These are phyloP conservation scores for Achaetomium macrosporum DNA, from an alignment of 2,329 filamentous ascomycete species.

Conservation along the genomic window DNA sequence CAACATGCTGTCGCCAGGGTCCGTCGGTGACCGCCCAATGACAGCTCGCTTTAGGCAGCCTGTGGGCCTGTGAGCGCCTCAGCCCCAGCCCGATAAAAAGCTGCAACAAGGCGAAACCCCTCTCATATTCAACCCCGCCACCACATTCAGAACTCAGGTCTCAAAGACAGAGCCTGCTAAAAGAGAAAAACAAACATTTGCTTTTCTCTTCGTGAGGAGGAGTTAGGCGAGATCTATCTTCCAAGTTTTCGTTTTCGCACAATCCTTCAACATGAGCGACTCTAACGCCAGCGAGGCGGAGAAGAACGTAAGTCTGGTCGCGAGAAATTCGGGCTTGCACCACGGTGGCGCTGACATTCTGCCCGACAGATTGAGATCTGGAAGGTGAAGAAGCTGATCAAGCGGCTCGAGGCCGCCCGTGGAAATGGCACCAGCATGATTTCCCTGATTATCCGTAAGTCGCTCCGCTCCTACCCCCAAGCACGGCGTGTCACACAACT, in stretches of 20 bases:
- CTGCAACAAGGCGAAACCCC: constrained; percentile 22
- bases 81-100: constrained; percentile 18
- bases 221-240: constrained; percentile 18
- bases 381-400: constrained; percentile 99
- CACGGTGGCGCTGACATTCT: constrained; percentile 15
- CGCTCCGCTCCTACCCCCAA: constrained; percentile 13
- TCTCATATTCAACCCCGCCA: constrained; percentile 24
- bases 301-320: constrained; percentile 75
- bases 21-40: constrained; percentile 10
- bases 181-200: constrained; percentile 1
- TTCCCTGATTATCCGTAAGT: constrained; percentile 93
- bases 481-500: not conserved
- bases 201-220: constrained; percentile 18
- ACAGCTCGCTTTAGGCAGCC: constrained; percentile 9
- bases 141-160: constrained; percentile 16
- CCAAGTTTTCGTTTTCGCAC: constrained; percentile 17
- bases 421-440: constrained; percentile 99
- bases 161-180: constrained; percentile 8
- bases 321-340: not conserved
- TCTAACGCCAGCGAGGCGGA: constrained; percentile 86
- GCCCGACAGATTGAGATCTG: constrained; percentile 62
- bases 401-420: constrained; percentile 91
- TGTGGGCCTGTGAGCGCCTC: constrained; percentile 10
- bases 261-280: constrained; percentile 70
- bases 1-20: not conserved